Evolutionary conservation across 2,329 filamentous ascomycete species (phyloP).

Genomic region (Ophiosphaerella narmari): DNA sequence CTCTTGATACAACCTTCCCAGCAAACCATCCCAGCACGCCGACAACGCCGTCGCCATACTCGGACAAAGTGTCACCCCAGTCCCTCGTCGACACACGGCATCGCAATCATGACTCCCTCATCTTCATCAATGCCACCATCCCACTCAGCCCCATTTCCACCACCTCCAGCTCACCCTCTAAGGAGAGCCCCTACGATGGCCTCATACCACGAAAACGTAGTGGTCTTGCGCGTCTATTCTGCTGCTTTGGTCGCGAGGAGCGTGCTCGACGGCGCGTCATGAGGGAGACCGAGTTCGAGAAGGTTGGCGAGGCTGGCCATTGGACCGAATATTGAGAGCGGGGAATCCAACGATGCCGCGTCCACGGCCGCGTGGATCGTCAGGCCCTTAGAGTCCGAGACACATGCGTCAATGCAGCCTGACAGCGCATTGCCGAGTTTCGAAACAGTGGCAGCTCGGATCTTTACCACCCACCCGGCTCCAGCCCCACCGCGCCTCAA

Average conservation of each 20-base stretch:
- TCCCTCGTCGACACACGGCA: slow-evolving; percentile 17
- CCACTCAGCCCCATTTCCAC: slow-evolving; percentile 36
- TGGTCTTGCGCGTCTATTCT: slow-evolving; percentile 37
- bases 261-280: slow-evolving; percentile 26
- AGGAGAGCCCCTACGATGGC: slow-evolving; percentile 28
- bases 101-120: slow-evolving; percentile 28
- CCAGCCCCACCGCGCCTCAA: no score
- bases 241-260: slow-evolving; percentile 42
- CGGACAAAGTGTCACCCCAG: slow-evolving; percentile 11
- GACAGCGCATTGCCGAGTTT: not conserved
- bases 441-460: slow-evolving; percentile 2
- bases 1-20: slow-evolving; percentile 27
- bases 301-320: slow-evolving; percentile 36
- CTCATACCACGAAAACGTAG: slow-evolving; percentile 36
- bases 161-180: slow-evolving; percentile 13
- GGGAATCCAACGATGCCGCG: not conserved
- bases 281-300: slow-evolving; percentile 32
- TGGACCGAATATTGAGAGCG: slow-evolving; percentile 37
- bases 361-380: not conserved
- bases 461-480: not conserved
- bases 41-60: slow-evolving; percentile 18
- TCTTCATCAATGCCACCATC: slow-evolving; percentile 43
- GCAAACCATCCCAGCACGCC: slow-evolving; percentile 4
- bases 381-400: not conserved
- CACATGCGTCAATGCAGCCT: not conserved